Evolutionary conservation across 2,329 filamentous ascomycete genomes (phyloP), one percentile per base, ranked within the genome.

Genomic region (Raffaelea deltoideospora): DNA sequence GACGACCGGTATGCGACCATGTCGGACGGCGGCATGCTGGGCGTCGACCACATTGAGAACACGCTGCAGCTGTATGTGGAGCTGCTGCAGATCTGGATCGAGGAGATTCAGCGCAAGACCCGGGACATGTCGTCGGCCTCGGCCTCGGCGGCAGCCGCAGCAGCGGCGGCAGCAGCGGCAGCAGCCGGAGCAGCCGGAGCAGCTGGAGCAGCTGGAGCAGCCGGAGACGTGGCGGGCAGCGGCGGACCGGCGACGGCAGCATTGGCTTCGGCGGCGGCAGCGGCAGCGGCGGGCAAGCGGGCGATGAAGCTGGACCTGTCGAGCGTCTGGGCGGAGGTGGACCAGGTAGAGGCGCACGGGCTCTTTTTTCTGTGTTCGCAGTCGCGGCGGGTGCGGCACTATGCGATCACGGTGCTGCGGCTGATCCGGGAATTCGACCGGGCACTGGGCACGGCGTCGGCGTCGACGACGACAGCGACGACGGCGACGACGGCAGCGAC

Each of bases 331-430:
- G 85, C 86, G 1, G 83, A 96, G 51, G 88, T 98, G 20, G 90
- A 98, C 47, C 87, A 95, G 54, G 83, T 95, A 14, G 90, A 98
- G 55, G 92, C 88, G 1, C 90, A 96, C 52, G 92, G 90, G 0
- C 60, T 98, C 3, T 98, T 98, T 63, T 98, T 98, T 53, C 63
- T 98, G 7, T 98, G 90, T 55, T 98, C 90, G 1, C 90, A 96
- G 48, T 95, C 90, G 6, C 73, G 85, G 37, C 74, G 83, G 37
- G 90, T 98, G 20, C 76, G 90, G 35, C 71, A 83, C 40, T 93
- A 90, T 54, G 87, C 90, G 3, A 84, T 98, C 36, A 94, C 83
- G 2, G 88, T 98, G 2, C 64, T 98, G 20, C 80, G 85, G 5
- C 70, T 96, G 19, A 88, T 96, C 43, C 87, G 79, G 2, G 88